phyloP scores from a whole-genome alignment of 2,329 filamentous ascomycete genomes.

The Cylindrodendrum hubeiense region DNA sequence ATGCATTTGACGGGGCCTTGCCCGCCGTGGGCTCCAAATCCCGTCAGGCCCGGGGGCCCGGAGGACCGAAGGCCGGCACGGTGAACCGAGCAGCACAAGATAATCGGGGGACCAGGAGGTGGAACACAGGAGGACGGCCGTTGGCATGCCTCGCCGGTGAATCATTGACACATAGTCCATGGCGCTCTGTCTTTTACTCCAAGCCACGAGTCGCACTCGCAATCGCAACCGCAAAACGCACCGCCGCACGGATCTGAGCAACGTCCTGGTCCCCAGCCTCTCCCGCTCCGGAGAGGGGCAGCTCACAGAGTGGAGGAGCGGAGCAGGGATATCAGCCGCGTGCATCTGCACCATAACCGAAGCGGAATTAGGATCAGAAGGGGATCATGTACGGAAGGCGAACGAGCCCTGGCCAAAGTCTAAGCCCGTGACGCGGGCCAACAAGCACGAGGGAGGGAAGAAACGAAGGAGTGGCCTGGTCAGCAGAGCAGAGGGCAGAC shows the following conservation, averaged over 20 bases:
- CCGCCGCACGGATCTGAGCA: slow-evolving; percentile 24
- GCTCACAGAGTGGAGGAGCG: slow-evolving; percentile 3
- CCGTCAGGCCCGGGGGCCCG: slow-evolving; percentile 25
- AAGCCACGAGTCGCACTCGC: not conserved
- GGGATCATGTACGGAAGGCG: not conserved
- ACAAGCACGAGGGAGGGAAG: not conserved
- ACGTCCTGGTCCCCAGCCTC: slow-evolving; percentile 11
- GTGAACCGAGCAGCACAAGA: not conserved
- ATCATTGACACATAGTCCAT: not conserved
- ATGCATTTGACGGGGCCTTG: slow-evolving; percentile 13
- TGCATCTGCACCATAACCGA: slow-evolving; percentile 36
- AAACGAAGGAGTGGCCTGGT: not conserved
- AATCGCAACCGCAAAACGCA: slow-evolving; percentile 6
- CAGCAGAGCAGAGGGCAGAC: not conserved
- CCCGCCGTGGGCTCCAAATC: slow-evolving; percentile 15
- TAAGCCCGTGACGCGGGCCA: slow-evolving; percentile 6
- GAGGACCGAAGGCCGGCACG: slow-evolving; percentile 13
- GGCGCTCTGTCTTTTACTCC: not conserved
- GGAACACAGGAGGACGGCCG: not conserved
- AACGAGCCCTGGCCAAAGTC: slow-evolving; percentile 2
- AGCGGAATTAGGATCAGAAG: slow-evolving; percentile 25
- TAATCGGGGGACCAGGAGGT: not conserved
- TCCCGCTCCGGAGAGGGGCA: slow-evolving; percentile 17
- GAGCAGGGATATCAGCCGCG: slow-evolving; percentile 17
- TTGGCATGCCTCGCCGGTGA: not conserved